Percentiles rank a stretch among this genome's conserved stretches.
Conservation (phyloP, 805 yeast species). For the Pichia nakasei region DNA sequence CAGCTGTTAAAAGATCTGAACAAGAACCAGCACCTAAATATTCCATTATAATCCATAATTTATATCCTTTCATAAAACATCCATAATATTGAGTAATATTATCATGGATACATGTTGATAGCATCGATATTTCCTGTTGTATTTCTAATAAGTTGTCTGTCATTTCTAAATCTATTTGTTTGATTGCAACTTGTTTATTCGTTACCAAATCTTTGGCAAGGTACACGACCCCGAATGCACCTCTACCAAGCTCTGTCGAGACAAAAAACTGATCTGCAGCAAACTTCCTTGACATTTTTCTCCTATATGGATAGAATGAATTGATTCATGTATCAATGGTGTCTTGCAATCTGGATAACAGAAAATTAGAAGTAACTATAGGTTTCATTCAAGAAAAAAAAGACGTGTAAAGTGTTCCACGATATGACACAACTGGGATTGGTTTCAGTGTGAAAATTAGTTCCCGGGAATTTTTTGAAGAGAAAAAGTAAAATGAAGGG, state of each 20-base stretch:
- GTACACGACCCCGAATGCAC: constrained; percentile 74
- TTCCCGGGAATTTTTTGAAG: no score
- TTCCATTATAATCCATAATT: constrained; percentile 78
- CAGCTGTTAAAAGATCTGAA: constrained; percentile 51
- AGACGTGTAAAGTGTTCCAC: no score
- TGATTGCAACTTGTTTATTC: constrained; percentile 44
- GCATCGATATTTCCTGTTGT: constrained; percentile 60
- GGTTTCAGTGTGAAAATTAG: no score
- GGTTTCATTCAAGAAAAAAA: no score
- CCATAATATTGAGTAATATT: constrained; percentile 65
- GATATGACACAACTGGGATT: no score
- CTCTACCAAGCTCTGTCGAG: constrained; percentile 51
- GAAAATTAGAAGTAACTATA: no score
- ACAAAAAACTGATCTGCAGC: constrained; percentile 5
- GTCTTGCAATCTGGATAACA: no score
- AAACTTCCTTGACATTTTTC: not conserved
- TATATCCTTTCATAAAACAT: constrained; percentile 58
- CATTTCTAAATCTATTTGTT: constrained; percentile 64
- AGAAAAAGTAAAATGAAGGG: no score
- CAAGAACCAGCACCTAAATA: constrained; percentile 72
- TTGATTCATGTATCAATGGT: not conserved
- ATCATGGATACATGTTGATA: constrained; percentile 54
- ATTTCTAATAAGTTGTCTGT: constrained; percentile 66
- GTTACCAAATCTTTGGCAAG: constrained; percentile 43
- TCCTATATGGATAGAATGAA: no score